phyloP scores from a whole-genome alignment of 148 eudicot genomes.

The Chenopodium formosanum region DNA sequence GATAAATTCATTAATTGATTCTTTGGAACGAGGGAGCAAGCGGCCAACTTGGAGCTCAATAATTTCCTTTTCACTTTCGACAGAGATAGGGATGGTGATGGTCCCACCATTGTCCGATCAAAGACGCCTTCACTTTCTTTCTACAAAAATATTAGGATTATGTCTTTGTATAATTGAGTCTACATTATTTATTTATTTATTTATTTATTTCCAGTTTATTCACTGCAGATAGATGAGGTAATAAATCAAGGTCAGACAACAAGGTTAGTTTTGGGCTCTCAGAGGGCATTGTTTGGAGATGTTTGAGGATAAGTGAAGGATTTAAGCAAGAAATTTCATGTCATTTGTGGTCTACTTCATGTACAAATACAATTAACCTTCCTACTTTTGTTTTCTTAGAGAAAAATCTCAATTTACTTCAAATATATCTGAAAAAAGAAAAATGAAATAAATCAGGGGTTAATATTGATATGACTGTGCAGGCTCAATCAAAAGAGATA shows the following conservation, averaged over 20 bases:
- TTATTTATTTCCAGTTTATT: not conserved
- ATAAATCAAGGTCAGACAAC: conserved; percentile 93
- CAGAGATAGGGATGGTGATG: not conserved
- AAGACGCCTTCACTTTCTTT: too few species aligned
- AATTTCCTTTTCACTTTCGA: not conserved
- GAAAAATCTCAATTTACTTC: not conserved
- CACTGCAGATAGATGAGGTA: conserved; percentile 81
- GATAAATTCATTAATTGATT: not conserved
- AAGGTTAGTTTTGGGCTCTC: conserved; percentile 78
- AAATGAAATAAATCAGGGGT: not conserved
- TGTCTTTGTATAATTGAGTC: not conserved
- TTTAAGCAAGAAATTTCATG: conserved; percentile 83
- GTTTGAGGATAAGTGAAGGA: conserved; percentile 74
- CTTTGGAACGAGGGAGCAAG: not conserved
- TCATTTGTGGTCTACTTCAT: conserved; percentile 77
- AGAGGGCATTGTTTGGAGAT: conserved; percentile 81
- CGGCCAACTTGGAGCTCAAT: not conserved
- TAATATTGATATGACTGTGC: conserved; percentile 20
- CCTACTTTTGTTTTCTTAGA: not conserved
- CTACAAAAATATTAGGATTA: not conserved
- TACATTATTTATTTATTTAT: too few species aligned
- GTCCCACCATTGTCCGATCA: too few species aligned
- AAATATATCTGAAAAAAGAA: not conserved
- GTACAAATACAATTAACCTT: conserved; percentile 32
- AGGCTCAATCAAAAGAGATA: conserved; percentile 82